Base-by-base conservation (phyloP, 805 yeast genomes). In the Blastobotrys terrestris region DNA sequence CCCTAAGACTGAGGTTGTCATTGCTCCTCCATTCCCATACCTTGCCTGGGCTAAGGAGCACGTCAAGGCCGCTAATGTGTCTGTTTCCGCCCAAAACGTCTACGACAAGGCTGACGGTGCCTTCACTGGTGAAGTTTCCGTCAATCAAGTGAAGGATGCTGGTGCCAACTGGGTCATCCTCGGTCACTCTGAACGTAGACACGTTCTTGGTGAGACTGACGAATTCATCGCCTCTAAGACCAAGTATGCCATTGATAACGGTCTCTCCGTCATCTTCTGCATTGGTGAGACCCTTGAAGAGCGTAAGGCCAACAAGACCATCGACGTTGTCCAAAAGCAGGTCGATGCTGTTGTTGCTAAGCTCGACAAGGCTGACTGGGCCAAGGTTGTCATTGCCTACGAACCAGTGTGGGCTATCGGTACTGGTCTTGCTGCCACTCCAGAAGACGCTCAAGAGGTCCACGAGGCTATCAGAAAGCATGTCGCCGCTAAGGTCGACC, bases 361-460 rank as follows among this genome's bases (percentile, higher is more conserved):
- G 57, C 84, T 89, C 58, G 67, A 71, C 66, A 52, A 57, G 49
- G 68, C 72, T 55, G 97, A 91, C 83, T 92, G 98, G 98, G 66
- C 85, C 59, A 79, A 87, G 73, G 78, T 94, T 62, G 98, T 94
- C 61, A 76, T 94, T 72, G 99, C 99, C 67, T 94, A 94, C 78
- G 99, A 94, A 79, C 99, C 99, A 66, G 96, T 94, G 63, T 94
- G 99, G 99, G 99, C 99, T 66, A 94, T 94, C 66, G 99, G 99
- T 73, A 91, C 98, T 64, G 99, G 99, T 70, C 83, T 94, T 69
- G 97, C 98, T 66, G 98, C 99, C 58, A 94, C 99, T 64, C 90
- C 99, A 63, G 87, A 86, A 63, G 99, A 94, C 71, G 99, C 99
- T 63, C 97, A 94, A 78, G 89, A 84, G 62, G 88, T 94, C 67